Conservation (phyloP, 139 green algal species). For the Tetratostichococcus sp. region DNA sequence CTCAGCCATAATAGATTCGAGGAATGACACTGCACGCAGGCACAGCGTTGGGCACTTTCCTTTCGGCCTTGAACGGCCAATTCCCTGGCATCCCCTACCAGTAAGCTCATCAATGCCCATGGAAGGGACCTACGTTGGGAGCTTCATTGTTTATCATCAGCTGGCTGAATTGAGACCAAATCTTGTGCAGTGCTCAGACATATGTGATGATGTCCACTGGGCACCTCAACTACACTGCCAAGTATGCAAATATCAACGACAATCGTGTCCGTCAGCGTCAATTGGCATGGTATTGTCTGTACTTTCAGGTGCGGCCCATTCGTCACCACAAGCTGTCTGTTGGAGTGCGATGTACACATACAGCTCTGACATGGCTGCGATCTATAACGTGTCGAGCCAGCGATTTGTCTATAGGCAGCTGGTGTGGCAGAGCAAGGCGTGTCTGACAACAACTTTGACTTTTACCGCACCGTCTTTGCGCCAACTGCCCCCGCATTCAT, state of each 20-base stretch:
- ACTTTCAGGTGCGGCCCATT: conserved; percentile 13
- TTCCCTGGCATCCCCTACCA: neutral
- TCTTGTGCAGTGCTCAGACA: neutral
- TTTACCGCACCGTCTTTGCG: neutral
- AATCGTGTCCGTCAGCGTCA: neutral
- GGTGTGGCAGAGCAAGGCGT: neutral
- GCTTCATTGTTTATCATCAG: too few relatives aligned
- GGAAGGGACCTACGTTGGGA: too few relatives aligned
- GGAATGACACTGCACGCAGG: neutral
- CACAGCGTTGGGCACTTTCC: neutral
- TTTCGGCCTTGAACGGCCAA: neutral
- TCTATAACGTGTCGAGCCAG: too few relatives aligned
- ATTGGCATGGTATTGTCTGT: conserved; percentile 18
- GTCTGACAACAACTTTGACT: neutral
- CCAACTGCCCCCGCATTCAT: neutral
- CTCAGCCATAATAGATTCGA: neutral
- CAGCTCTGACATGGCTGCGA: too few relatives aligned
- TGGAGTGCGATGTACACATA: too few relatives aligned
- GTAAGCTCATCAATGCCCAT: too few relatives aligned
- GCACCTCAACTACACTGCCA: neutral
- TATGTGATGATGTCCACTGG: neutral
- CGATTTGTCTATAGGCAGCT: neutral
- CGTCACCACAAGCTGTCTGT: too few relatives aligned
- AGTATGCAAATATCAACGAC: neutral
- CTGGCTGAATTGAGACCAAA: neutral